Evolutionary conservation across 768 basidiomycete genomes (phyloP).

Genomic region (Boletus rex-veris): DNA sequence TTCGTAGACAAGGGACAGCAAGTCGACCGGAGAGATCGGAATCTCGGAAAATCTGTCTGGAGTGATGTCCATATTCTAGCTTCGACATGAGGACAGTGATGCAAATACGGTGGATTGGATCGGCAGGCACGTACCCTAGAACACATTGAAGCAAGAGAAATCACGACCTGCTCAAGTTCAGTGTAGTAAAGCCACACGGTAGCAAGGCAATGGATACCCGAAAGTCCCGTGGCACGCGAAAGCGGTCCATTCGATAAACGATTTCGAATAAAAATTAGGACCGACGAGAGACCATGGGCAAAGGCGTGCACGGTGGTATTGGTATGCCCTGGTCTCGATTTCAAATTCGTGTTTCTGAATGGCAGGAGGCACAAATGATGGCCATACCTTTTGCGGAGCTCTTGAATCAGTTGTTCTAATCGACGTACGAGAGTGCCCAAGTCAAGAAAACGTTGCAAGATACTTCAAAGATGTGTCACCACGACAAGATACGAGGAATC

Average conservation of each 20-base stretch:
- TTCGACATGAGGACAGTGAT: slow-evolving; percentile 6
- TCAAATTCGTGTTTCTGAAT: slow-evolving; percentile 5
- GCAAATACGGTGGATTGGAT: neutral
- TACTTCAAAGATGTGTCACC: slow-evolving; percentile 34
- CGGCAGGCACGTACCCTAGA: slow-evolving; percentile 45
- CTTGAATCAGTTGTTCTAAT: slow-evolving; percentile 51
- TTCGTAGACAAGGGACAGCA: slow-evolving; percentile 62
- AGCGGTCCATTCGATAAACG: slow-evolving; percentile 41
- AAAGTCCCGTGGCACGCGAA: slow-evolving; percentile 19
- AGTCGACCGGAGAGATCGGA: slow-evolving; percentile 42
- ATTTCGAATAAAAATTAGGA: slow-evolving; percentile 50
- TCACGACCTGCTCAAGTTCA: slow-evolving; percentile 45
- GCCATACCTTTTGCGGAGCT: slow-evolving; percentile 49
- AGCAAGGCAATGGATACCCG: slow-evolving; percentile 30
- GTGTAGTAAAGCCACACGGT: slow-evolving; percentile 51
- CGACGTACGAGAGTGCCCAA: slow-evolving; percentile 69
- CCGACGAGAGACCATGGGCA: slow-evolving; percentile 57
- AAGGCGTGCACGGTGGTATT: slow-evolving; percentile 64
- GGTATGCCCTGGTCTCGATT: slow-evolving; percentile 40
- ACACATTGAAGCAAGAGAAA: slow-evolving; percentile 56
- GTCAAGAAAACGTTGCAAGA: slow-evolving; percentile 57
- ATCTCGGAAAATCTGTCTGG: slow-evolving; percentile 41
- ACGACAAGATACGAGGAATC: neutral
- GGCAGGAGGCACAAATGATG: neutral
- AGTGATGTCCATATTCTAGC: slow-evolving; percentile 29